A percentile compares a stretch with the other conserved stretches of the same genome.
Conservation (phyloP, 306 rosid species). For the Carpinus fangiana region DNA sequence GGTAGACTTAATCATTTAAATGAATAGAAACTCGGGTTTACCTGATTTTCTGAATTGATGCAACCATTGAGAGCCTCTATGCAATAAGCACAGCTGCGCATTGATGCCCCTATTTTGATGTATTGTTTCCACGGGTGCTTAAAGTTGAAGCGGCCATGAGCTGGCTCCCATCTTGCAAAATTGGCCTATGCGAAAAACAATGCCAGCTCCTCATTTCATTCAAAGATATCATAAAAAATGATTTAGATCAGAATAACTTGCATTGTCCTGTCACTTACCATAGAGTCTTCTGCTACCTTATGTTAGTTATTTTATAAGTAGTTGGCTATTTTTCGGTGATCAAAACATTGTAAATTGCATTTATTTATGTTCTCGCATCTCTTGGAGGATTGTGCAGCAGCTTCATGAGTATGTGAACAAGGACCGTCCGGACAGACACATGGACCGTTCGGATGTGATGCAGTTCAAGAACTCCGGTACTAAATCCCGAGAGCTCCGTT, state of each 20-base stretch:
- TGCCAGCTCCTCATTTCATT: background rate
- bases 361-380: too few relatives aligned
- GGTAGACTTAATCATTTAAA: too few relatives aligned
- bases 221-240: background rate
- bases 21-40: too few relatives aligned
- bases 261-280: constrained; percentile 43
- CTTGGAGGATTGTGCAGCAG: too few relatives aligned
- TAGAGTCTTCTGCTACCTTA: constrained; percentile 63
- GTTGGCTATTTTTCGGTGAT: too few relatives aligned
- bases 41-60: constrained; percentile 58
- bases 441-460: too few relatives aligned
- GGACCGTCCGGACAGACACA: too few relatives aligned
- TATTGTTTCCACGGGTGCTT: constrained; percentile 88
- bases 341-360: too few relatives aligned
- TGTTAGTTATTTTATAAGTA: too few relatives aligned
- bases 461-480: too few relatives aligned
- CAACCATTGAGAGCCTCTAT: constrained; percentile 79
- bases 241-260: background rate
- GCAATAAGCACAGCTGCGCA: constrained; percentile 78
- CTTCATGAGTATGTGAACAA: too few relatives aligned
- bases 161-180: constrained; percentile 91
- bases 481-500: too few relatives aligned
- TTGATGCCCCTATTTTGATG: constrained; percentile 65
- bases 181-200: constrained; percentile 54
- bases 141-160: constrained; percentile 75